Conservation (phyloP, 116 monocot species). For the Zostera marina region DNA sequence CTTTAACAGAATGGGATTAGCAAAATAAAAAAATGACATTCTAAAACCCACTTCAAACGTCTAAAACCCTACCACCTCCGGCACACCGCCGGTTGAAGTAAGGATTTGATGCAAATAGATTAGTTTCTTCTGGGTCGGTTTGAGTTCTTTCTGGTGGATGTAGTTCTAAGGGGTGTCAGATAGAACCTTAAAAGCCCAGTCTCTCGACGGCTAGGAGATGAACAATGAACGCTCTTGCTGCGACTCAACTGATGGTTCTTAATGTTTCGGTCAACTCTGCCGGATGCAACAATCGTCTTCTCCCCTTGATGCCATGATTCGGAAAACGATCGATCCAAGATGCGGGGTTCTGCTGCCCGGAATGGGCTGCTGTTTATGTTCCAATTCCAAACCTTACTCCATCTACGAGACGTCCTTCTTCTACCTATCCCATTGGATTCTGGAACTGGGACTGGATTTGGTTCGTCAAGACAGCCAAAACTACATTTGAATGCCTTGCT, state of each 20-base stretch:
- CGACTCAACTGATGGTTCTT: conserved; percentile 35
- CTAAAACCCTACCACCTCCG: no score
- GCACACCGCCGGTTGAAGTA: no score
- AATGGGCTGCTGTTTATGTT: conserved; percentile 70
- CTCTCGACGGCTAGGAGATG: conserved; percentile 50
- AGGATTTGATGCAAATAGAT: no score
- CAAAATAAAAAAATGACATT: no score
- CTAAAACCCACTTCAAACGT: no score
- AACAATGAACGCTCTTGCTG: conserved; percentile 63
- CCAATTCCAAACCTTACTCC: conserved; percentile 79
- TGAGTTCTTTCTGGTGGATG: conserved; percentile 35
- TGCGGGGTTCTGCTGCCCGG: conserved; percentile 25
- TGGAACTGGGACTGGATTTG: not conserved
- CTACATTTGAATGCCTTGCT: conserved; percentile 52
- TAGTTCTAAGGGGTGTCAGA: conserved; percentile 77
- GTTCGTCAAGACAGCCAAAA: conserved; percentile 47
- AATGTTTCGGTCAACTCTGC: conserved; percentile 22
- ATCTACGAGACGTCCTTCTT: conserved; percentile 33
- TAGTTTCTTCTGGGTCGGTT: conserved; percentile 31
- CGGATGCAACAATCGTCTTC: not conserved
- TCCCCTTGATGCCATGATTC: conserved; percentile 36
- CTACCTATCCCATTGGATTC: not conserved
- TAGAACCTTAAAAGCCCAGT: conserved; percentile 78
- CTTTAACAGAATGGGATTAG: no score
- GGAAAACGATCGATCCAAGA: conserved; percentile 47